Base-by-base conservation (phyloP, 805 yeast genomes). In the Torulaspora microellipsoides region DNA sequence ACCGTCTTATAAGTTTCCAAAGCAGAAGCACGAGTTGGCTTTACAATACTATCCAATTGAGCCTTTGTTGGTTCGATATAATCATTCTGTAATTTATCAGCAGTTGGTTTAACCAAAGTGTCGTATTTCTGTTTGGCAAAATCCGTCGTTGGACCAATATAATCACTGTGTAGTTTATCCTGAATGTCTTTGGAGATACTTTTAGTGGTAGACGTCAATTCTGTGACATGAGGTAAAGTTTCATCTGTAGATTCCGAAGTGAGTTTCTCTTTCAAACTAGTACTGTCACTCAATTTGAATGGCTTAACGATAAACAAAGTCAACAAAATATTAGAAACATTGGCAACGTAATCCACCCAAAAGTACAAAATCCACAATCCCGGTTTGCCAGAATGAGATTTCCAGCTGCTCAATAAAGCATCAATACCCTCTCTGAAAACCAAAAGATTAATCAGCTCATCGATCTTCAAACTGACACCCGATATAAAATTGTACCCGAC, bases 341-440 rank as follows among this genome's bases (percentile, higher is more conserved):
- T 62, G 23, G 66, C 66, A 30, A 54, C 27, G 43, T 59, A 62
- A 44, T 62, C 67, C 15, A 62, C 49, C 29, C 46, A 33, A 46
- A 62, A 63, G 40, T 49, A 55, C 17, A 52, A 31, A 13, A 60
- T 34, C 67, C 67, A 63, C 8, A 58, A 17, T 3, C 66, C 66
- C 1, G 55, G 43, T 32, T 43, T 51, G 34, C 50, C 43, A 31
- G 43, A 39, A 31, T 61, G 60, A 10, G 34, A 32, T 10, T 40
- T 36, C 36, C 45, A 54, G 27, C 49, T 46, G n/a, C 40, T 36
- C 15, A 54, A 8, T 27, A 62, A 52, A 32, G 48, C 53, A 46
- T 59, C 60, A 7, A 63, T 37, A 42, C 66, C 66, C 42, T 60
- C 65, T 20, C 60, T 52, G 34, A 63, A 43, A n/a, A 62, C 45